These are phyloP conservation scores for Phialophora macrospora DNA, from an alignment of 2,329 filamentous ascomycete genomes.

Conservation along the genomic window DNA sequence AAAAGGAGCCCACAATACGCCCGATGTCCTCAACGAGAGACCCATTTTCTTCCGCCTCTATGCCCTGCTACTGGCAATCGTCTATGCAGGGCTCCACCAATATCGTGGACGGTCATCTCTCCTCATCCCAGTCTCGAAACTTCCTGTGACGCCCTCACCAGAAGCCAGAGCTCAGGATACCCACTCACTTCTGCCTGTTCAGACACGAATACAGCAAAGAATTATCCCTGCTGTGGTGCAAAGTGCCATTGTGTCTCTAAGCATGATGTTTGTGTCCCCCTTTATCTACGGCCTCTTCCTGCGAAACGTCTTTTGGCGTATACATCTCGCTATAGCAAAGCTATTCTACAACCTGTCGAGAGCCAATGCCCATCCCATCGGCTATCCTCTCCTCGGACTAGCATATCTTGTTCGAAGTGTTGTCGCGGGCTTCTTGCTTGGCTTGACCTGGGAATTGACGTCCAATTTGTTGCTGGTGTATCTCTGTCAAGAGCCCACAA, in stretches of 20 bases:
- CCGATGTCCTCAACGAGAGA: conserved; percentile 80
- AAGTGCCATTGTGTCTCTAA: conserved; percentile 46
- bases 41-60: conserved; percentile 78
- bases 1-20: conserved; percentile 57
- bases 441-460: conserved; percentile 74
- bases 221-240: conserved; percentile 43
- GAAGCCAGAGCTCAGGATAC: conserved; percentile 44
- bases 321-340: conserved; percentile 71
- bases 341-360: conserved; percentile 76
- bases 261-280: conserved; percentile 54
- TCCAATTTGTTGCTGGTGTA: conserved; percentile 81
- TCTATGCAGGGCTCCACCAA: conserved; percentile 72
- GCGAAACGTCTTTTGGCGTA: conserved; percentile 68
- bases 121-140: conserved; percentile 53
- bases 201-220: conserved; percentile 47
- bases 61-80: conserved; percentile 69
- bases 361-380: conserved; percentile 65
- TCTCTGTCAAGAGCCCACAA: conserved; percentile 78
- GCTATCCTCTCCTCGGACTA: conserved; percentile 57
- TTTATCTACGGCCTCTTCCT: conserved; percentile 68
- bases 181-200: conserved; percentile 46
- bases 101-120: conserved; percentile 75
- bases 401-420: conserved; percentile 57
- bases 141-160: conserved; percentile 36
- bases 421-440: conserved; percentile 68